Evolutionary conservation across 2,329 filamentous ascomycete genomes (phyloP), one percentile per base, ranked within the genome.

Genomic region (Ophiostoma perfectum): DNA sequence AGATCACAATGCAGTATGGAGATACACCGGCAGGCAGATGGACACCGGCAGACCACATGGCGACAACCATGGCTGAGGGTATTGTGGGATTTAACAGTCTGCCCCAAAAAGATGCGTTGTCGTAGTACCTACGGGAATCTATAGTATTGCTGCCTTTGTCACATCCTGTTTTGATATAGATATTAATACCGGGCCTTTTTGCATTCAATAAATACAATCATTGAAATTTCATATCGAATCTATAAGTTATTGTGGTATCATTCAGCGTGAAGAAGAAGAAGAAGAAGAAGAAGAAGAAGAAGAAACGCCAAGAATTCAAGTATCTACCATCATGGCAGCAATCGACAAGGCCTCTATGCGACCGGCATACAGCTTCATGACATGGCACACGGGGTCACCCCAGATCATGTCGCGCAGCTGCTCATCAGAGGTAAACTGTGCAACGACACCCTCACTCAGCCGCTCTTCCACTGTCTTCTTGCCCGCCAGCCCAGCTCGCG

Each of bases 301-400:
- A 9, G 4, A 45, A 38, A 38, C 18, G 47, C 3, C 27, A 39
- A 12, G 11, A 18, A 14, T 16, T 64, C 39, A 62, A 16, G 8
- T 14, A 9, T 62, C 58, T 2, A 16, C 78, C 44, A 85, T 89
- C 11, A 90, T 87, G 11, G 89, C 90, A 69, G 83, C 86, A 1
- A 88, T 87, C 11, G 90, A 90, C 68, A 96, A 78, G 4, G 81
- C 80, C 76, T 95, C 89, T 62, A 96, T 85, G 67, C 92, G 80
- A 27, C 83, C 84, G 14, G 86, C 86, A 77, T 96, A 96, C 27
- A 95, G 75, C 70, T 81, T 86, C 92, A 96, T 96, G 73, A 88
- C 82, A 78, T 96, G 92, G 75, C 88, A 90, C 60, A 92, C 81
- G 0, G 91, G 90, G 75, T 96, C 92, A 0, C 92, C 92, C 84